Percentiles rank a stretch among this genome's conserved stretches.
These are phyloP conservation scores for Escovopsis sp. DNA, from an alignment of 2,329 filamentous ascomycete species.

Conservation along the genomic window DNA sequence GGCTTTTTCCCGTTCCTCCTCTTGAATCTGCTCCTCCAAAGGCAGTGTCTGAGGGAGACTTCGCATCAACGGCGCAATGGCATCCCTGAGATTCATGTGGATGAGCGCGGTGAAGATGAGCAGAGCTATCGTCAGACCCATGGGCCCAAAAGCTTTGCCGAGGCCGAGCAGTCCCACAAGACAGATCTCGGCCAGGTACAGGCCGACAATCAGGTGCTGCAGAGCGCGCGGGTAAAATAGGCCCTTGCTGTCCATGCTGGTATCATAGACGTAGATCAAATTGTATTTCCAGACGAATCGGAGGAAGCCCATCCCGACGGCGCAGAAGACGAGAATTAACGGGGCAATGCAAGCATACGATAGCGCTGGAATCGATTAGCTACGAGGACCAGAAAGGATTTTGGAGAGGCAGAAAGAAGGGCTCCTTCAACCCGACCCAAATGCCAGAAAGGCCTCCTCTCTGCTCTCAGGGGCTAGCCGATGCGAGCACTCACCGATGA, in stretches of 20 bases:
- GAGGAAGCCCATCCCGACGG: conserved; percentile 62
- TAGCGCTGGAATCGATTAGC: conserved; percentile 46
- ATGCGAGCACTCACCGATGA: conserved; percentile 46
- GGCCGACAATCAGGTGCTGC: conserved; percentile 68
- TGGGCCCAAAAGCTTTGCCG: conserved; percentile 47
- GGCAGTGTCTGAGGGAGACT: conserved; percentile 63
- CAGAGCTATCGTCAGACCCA: conserved; percentile 63
- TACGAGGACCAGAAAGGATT: too few relatives aligned
- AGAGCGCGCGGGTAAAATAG: conserved; percentile 76
- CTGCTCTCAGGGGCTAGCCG: background rate
- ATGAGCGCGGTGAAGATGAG: conserved; percentile 62
- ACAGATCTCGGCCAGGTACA: conserved; percentile 72
- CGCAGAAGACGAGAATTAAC: conserved; percentile 67
- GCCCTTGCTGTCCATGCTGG: conserved; percentile 72
- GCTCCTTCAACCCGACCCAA: background rate
- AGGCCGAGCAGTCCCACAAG: conserved; percentile 74
- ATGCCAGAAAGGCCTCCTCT: background rate
- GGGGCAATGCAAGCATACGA: conserved; percentile 80
- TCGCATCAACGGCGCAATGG: conserved; percentile 59
- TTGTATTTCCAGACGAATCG: conserved; percentile 87
- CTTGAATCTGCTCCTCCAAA: conserved; percentile 33
- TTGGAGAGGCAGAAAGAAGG: background rate
- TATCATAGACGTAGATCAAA: conserved; percentile 71
- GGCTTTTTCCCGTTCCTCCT: conserved; percentile 32
- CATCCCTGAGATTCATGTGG: conserved; percentile 57